Evolutionary conservation across 345 rosid genomes (phyloP).

Genomic region (Acer campestre): DNA sequence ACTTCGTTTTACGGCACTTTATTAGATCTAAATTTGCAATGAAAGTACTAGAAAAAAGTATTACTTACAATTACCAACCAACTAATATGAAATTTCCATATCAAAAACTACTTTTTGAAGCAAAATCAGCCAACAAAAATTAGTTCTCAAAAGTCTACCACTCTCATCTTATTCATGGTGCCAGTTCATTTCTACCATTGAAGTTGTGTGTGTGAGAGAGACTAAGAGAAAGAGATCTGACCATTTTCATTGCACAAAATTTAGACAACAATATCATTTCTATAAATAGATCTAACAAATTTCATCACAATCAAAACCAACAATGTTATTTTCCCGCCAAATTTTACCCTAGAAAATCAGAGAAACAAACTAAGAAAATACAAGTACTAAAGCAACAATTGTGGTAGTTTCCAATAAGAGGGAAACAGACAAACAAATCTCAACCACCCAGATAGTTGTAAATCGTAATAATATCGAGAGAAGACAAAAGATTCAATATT

Average conservation of each 20-base stretch:
- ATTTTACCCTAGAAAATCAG: not conserved
- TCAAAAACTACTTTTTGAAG: not conserved
- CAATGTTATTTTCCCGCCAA: conserved; percentile 2
- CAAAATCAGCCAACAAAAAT: not conserved
- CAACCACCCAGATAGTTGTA: not conserved
- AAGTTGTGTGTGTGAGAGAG: not conserved
- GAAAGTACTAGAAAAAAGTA: not conserved
- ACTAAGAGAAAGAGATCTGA: conserved; percentile 9
- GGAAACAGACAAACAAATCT: not conserved
- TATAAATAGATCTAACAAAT: conserved; percentile 9
- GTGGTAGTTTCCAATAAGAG: not conserved
- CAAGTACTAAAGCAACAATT: not conserved
- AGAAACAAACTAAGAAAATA: not conserved
- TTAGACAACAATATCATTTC: conserved; percentile 1
- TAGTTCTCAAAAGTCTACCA: not conserved
- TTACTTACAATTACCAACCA: not conserved
- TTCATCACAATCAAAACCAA: not conserved
- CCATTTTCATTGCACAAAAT: conserved; percentile 8
- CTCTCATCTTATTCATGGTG: not conserved
- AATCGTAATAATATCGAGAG: not conserved
- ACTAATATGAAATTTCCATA: not conserved
- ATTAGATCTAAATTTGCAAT: not conserved
- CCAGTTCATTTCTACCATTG: not conserved
- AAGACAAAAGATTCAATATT: not conserved
- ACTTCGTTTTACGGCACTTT: not conserved